Evolutionary conservation across 345 rosid genomes (phyloP).

Genomic region (Ceriops zippeliana): DNA sequence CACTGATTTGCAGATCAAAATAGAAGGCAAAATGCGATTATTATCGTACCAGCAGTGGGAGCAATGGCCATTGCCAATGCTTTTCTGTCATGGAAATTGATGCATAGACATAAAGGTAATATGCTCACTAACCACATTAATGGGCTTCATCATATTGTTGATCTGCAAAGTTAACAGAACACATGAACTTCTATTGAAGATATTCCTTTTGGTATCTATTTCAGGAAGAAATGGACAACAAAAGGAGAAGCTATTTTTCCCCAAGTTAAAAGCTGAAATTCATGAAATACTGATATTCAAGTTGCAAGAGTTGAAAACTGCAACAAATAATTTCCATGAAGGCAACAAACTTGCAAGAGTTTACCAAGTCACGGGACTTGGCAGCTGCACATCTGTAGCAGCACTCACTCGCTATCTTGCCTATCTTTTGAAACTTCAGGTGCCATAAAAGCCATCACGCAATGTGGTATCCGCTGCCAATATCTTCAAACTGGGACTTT

Average conservation of each 20-base stretch:
- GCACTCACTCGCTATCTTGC: background rate
- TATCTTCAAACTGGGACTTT: background rate
- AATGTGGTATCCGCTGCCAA: background rate
- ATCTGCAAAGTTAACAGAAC: too few species aligned
- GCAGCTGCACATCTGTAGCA: background rate
- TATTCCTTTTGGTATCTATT: too few species aligned
- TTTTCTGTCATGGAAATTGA: background rate
- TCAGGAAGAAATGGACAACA: background rate
- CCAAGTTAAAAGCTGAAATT: background rate
- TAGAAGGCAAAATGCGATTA: background rate
- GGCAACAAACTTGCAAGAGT: constrained; percentile 10
- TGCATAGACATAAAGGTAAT: background rate
- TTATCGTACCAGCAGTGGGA: constrained; percentile 6
- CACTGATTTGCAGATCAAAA: constrained; percentile 1
- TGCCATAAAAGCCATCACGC: background rate
- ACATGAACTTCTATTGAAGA: too few species aligned
- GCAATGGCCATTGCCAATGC: constrained; percentile 10
- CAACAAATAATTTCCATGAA: constrained; percentile 9
- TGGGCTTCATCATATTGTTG: too few species aligned
- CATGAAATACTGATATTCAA: constrained; percentile 10
- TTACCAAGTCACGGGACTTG: background rate
- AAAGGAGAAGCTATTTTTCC: too few species aligned
- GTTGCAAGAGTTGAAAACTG: constrained; percentile 8
- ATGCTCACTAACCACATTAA: background rate
- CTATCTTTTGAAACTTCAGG: background rate